phyloP scores from a whole-genome alignment of 2,329 filamentous ascomycete species.

The Juglanconis oblonga region DNA sequence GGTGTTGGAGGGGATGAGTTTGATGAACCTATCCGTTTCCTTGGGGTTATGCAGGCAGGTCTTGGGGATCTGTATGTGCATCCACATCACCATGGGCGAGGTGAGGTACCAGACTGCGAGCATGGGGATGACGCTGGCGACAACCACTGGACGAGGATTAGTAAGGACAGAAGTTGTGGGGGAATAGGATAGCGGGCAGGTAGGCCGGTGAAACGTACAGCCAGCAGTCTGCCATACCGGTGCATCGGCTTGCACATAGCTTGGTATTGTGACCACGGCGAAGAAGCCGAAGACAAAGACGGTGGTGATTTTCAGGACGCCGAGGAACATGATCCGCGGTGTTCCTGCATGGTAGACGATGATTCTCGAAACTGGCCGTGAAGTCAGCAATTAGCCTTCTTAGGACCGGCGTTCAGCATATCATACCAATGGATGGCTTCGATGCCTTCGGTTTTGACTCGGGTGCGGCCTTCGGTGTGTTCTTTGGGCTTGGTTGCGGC shows the following conservation, averaged over 20 bases:
- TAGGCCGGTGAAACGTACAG: slow-evolving; percentile 30
- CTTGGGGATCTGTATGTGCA: slow-evolving; percentile 66
- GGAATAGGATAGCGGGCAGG: background rate
- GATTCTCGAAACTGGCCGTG: slow-evolving; percentile 33
- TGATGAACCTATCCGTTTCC: slow-evolving; percentile 51
- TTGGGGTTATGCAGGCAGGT: slow-evolving; percentile 61
- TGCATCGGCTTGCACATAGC: slow-evolving; percentile 44
- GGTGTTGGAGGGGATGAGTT: slow-evolving; percentile 41
- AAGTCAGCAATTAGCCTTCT: background rate
- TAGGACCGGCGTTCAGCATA: background rate
- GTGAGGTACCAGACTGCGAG: slow-evolving; percentile 62
- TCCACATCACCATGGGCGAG: slow-evolving; percentile 68
- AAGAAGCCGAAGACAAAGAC: slow-evolving; percentile 69
- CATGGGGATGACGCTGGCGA: slow-evolving; percentile 63
- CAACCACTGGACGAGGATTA: slow-evolving; percentile 41
- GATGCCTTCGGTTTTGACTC: background rate
- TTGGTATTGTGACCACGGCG: slow-evolving; percentile 59
- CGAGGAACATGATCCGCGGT: slow-evolving; percentile 63
- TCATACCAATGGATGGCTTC: background rate
- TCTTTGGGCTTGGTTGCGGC: background rate
- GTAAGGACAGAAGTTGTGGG: background rate
- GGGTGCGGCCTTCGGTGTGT: background rate
- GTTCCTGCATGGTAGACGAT: slow-evolving; percentile 76
- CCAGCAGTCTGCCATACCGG: slow-evolving; percentile 34
- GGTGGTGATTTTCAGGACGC: slow-evolving; percentile 67